phyloP scores from a whole-genome alignment of 495 filamentous ascomycete genomes.

The Penicillium riverlandense region DNA sequence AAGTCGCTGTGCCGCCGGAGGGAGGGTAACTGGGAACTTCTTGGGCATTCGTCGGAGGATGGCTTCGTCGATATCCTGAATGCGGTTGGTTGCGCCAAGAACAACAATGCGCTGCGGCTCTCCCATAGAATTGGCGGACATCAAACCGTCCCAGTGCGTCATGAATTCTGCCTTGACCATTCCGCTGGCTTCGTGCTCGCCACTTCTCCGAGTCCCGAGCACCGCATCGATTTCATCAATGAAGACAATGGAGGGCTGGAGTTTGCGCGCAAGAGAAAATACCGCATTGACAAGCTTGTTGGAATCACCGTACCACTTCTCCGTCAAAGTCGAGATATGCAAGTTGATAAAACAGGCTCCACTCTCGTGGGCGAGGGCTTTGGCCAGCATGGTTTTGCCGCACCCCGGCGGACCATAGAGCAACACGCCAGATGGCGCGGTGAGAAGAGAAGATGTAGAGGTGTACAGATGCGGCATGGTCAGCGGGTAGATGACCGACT shows the following conservation, averaged over 20 bases:
- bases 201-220: slow-evolving; percentile 72
- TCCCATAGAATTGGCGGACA: slow-evolving; percentile 64
- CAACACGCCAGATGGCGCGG: slow-evolving; percentile 88
- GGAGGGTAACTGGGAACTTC: slow-evolving; percentile 85
- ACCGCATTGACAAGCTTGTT: slow-evolving; percentile 96
- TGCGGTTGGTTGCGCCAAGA: slow-evolving; percentile 97
- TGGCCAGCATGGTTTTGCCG: slow-evolving; percentile 96
- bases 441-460: slow-evolving; percentile 73
- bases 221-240: slow-evolving; percentile 99
- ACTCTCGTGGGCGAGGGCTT: slow-evolving; percentile 89
- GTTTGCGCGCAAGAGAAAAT: slow-evolving; percentile 84
- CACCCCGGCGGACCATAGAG: slow-evolving; percentile 94
- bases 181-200: slow-evolving; percentile 92
- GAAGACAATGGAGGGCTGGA: slow-evolving; percentile 95
- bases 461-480: slow-evolving; percentile 95
- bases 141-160: slow-evolving; percentile 97
- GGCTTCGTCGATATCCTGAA: slow-evolving; percentile 96
- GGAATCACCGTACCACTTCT: slow-evolving; percentile 98
- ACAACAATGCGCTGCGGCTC: slow-evolving; percentile 81
- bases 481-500: slow-evolving; percentile 92
- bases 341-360: slow-evolving; percentile 97
- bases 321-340: slow-evolving; percentile 92
- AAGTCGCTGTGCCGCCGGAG: slow-evolving; percentile 65
- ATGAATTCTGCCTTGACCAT: slow-evolving; percentile 99
- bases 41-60: slow-evolving; percentile 95